Conservation (phyloP, 177 flowering plant genomes). For the Vitis hybrid region DNA sequence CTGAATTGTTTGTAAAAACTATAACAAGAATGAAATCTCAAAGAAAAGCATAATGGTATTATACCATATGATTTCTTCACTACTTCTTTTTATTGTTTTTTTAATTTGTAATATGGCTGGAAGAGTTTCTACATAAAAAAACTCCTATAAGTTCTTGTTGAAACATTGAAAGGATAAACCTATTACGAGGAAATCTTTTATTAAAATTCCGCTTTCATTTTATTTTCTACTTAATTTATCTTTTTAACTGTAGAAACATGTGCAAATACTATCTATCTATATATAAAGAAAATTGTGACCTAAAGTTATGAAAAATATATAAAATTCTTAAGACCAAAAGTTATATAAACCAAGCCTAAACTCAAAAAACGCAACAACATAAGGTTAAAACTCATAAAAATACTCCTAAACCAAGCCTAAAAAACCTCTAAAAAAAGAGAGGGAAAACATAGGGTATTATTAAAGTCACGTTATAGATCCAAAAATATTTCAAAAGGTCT, state of each 20-base stretch:
- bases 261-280: neutral
- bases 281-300: neutral
- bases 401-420: too few relatives aligned
- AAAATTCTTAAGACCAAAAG: neutral
- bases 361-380: neutral
- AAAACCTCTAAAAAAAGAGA: rapidly evolving
- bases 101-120: too few relatives aligned
- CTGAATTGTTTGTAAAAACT: neutral
- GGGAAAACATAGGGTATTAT: too few relatives aligned
- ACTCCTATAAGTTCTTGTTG: neutral
- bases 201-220: too few relatives aligned
- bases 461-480: too few relatives aligned
- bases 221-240: too few relatives aligned
- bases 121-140: too few relatives aligned
- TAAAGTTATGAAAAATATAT: too few relatives aligned
- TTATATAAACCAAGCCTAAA: neutral
- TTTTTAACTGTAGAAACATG: neutral
- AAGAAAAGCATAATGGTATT: neutral
- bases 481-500: too few relatives aligned
- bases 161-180: neutral
- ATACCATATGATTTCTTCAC: neutral
- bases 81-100: too few relatives aligned
- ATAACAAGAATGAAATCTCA: neutral
- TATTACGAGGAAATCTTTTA: neutral
- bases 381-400: too few relatives aligned